Conservation (phyloP, 2,329 filamentous ascomycete genomes). For the Epichloe uncinata region DNA sequence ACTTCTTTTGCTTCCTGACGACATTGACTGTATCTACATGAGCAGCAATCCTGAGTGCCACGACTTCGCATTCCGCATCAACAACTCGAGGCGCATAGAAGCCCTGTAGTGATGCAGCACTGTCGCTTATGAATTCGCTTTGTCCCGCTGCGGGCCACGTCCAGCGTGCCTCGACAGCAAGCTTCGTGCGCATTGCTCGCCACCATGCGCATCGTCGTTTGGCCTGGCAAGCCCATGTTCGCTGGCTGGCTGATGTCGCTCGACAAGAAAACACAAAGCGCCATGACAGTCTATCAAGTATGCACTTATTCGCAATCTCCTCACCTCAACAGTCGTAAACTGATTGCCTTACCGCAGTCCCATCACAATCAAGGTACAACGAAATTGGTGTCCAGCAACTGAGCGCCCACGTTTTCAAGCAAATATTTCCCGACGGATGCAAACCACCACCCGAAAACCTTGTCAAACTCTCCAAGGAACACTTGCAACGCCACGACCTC, state of each 20-base stretch:
- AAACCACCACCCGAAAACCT: conserved; percentile 54
- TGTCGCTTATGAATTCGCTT: conserved; percentile 17
- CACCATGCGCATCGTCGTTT: conserved; percentile 29
- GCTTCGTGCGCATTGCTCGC: conserved; percentile 38
- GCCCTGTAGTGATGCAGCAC: conserved; percentile 14
- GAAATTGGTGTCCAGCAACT: conserved; percentile 92
- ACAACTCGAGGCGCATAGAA: conserved; percentile 6
- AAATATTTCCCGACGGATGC: conserved; percentile 57
- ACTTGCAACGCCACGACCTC: conserved; percentile 73
- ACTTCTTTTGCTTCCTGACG: background rate
- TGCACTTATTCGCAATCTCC: conserved; percentile 10
- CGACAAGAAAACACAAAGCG: conserved; percentile 9
- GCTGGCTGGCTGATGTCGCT: conserved; percentile 31
- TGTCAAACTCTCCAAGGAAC: conserved; percentile 66
- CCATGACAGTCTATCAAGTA: conserved; percentile 27
- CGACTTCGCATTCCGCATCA: no score
- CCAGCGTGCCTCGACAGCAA: conserved; percentile 28
- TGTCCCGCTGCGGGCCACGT: conserved; percentile 21
- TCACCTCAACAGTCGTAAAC: background rate
- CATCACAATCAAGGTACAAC: conserved; percentile 60
- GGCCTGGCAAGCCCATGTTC: conserved; percentile 22
- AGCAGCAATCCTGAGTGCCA: no score
- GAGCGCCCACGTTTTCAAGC: conserved; percentile 66
- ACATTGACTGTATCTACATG: background rate
- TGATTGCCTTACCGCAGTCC: conserved; percentile 19